These are phyloP conservation scores for Hericium rajendrae DNA, from an alignment of 768 basidiomycete species.

Conservation along the genomic window DNA sequence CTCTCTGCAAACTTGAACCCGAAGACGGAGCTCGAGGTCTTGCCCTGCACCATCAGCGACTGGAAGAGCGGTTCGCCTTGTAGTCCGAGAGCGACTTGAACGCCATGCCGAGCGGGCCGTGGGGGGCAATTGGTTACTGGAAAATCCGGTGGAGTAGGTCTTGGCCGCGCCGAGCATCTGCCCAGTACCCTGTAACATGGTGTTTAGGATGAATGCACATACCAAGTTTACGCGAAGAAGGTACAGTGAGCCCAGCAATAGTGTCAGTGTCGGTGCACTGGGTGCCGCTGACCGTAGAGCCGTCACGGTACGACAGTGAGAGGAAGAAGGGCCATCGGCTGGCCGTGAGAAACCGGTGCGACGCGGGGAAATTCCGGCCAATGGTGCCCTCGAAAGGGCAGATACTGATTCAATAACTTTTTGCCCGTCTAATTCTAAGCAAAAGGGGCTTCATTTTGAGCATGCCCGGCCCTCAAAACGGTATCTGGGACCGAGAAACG, in stretches of 20 bases:
- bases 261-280: constrained; percentile 34
- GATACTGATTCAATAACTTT: too few species aligned
- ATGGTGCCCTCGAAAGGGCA: too few species aligned
- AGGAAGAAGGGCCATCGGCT: too few species aligned
- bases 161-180: constrained; percentile 38
- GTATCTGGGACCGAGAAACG: too few species aligned
- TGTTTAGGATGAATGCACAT: constrained; percentile 1
- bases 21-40: constrained; percentile 30
- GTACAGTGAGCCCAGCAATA: constrained; percentile 24
- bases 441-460: too few species aligned
- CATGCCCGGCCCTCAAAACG: too few species aligned
- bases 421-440: too few species aligned
- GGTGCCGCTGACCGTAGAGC: constrained; percentile 28
- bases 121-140: constrained; percentile 17
- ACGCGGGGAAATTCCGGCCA: too few species aligned
- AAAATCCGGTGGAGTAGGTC: constrained; percentile 25
- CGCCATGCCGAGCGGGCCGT: constrained; percentile 35
- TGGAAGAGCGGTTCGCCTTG: constrained; percentile 22
- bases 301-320: constrained; percentile 28
- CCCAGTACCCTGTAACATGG: constrained; percentile 19
- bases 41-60: constrained; percentile 30
- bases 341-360: too few species aligned
- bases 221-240: too few species aligned
- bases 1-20: constrained; percentile 35
- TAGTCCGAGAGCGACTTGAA: constrained; percentile 19